A percentile compares a stretch with the other conserved stretches of the same genome.
These are phyloP conservation scores for Penicillium paradoxum DNA, from an alignment of 495 filamentous ascomycete species.

Conservation along the genomic window DNA sequence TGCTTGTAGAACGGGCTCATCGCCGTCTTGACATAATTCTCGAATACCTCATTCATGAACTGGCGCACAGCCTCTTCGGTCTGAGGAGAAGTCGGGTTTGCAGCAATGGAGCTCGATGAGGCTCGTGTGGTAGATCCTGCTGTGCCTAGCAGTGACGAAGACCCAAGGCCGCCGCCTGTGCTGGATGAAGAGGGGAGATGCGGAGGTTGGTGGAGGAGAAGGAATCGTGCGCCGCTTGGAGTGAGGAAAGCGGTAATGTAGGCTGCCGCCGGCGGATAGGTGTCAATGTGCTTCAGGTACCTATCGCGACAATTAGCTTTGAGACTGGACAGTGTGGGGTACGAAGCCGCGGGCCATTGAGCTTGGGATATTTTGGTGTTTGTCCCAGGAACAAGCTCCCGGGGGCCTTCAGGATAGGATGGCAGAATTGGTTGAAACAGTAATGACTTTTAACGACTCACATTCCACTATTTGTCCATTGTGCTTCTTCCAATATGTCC, in stretches of 20 bases:
- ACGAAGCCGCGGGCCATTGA: neutral
- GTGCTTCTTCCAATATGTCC: slow-evolving; percentile 91
- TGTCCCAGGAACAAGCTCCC: neutral
- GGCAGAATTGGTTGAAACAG: neutral
- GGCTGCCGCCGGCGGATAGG: slow-evolving; percentile 71
- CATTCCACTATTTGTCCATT: slow-evolving; percentile 82
- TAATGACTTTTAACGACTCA: slow-evolving; percentile 30
- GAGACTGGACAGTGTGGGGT: neutral
- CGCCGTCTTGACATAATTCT: slow-evolving; percentile 89
- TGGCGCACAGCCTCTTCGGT: slow-evolving; percentile 90
- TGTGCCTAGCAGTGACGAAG: slow-evolving; percentile 30
- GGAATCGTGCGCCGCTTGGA: slow-evolving; percentile 63
- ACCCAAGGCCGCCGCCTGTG: slow-evolving; percentile 20
- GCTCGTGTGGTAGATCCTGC: slow-evolving; percentile 38
- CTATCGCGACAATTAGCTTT: slow-evolving; percentile 36
- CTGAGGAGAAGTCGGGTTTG: slow-evolving; percentile 78
- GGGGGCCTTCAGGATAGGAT: neutral
- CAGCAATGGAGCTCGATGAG: slow-evolving; percentile 60
- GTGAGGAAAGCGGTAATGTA: slow-evolving; percentile 92
- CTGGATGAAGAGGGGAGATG: slow-evolving; percentile 38
- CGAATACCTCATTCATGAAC: slow-evolving; percentile 93
- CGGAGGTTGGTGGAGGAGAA: slow-evolving; percentile 78
- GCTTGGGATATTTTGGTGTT: neutral
- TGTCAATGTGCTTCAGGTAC: slow-evolving; percentile 94
- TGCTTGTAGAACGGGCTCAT: slow-evolving; percentile 93